Evolutionary conservation across 1,139 yeast species (phyloP).

Genomic region (Starmera stellimalicola): DNA sequence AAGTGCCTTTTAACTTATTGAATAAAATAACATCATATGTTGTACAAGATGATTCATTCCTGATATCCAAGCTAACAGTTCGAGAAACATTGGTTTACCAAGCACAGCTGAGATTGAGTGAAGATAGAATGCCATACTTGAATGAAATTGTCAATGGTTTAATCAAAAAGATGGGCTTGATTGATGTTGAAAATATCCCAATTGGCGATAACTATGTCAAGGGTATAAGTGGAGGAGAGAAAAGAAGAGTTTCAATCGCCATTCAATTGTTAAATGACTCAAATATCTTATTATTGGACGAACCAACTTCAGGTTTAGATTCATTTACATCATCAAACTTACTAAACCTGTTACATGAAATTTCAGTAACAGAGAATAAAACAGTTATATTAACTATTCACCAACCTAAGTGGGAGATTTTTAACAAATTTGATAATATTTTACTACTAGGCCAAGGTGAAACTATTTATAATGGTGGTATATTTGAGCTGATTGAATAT

Average conservation of each 20-base stretch:
- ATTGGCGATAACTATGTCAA: slow-evolving; percentile 63
- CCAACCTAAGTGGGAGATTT: slow-evolving; percentile 68
- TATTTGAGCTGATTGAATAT: slow-evolving; percentile 29
- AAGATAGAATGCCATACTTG: slow-evolving; percentile 24
- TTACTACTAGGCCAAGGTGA: slow-evolving; percentile 61
- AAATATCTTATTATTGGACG: slow-evolving; percentile 63
- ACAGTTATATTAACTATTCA: slow-evolving; percentile 76
- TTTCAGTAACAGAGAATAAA: slow-evolving; percentile 50
- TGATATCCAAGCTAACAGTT: slow-evolving; percentile 64
- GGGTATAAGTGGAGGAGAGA: slow-evolving; percentile 77
- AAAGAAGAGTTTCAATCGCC: slow-evolving; percentile 71
- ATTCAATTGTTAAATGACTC: slow-evolving; percentile 68
- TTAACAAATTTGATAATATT: slow-evolving; percentile 54
- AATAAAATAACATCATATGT: slow-evolving; percentile 60
- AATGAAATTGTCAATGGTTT: slow-evolving; percentile 38
- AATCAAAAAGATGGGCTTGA: slow-evolving; percentile 58
- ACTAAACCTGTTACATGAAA: slow-evolving; percentile 44
- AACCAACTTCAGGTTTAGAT: slow-evolving; percentile 82
- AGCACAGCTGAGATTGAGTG: slow-evolving; percentile 50
- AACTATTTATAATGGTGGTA: slow-evolving; percentile 51
- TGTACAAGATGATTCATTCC: slow-evolving; percentile 69
- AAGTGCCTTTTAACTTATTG: slow-evolving; percentile 35
- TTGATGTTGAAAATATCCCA: slow-evolving; percentile 69
- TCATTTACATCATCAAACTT: slow-evolving; percentile 73
- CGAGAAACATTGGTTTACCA: slow-evolving; percentile 65